Evolutionary conservation across 1,284 basidiomycete species (phyloP), one percentile per base, ranked within the genome.

Genomic region (Sanghuangporus sanghuang): DNA sequence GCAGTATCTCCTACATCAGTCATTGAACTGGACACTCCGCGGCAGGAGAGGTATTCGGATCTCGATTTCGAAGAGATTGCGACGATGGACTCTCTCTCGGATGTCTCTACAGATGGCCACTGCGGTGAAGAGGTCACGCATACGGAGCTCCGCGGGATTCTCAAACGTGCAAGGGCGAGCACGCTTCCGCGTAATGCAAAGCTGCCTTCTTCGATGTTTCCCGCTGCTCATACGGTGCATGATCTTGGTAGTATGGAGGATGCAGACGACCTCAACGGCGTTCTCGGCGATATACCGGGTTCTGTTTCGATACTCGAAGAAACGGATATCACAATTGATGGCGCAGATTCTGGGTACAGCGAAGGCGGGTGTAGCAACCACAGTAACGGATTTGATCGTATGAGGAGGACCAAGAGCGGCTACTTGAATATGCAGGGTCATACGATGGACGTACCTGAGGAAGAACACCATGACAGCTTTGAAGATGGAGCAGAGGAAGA

Each of bases 1-100:
- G 71, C 73, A 3, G 40, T 68, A 65, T 14, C 67, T 66, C 8
- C 68, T 63, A 46, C 66, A 68, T 57, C 68, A 16, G 46, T 60
- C 2, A 64, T 69, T 1, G 70, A 69, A 38, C 59, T 69, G 8
- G 52, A 49, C 23, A 57, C 65, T 64, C 67, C 62, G 40, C 70
- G 69, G 23, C 59, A 36, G 59, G 55, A 36, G 16, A 27, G 23
- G 38, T 35, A 56, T n/a, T 54, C 53, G 16, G 16, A 11, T 14
- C 38, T 35, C 7, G 53, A 38, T 14, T n/a, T 54, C 16, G 53
- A 8, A 2, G 53, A 35, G n/a, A 36, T 6, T 7, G 18, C 1
- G 50, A 54, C 21, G 50, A 23, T 12, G 38, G 38, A 38, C 6
- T 39, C 36, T n/a, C 48, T 4, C 48, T 36, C 59, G 9, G 56